phyloP scores from a whole-genome alignment of 106 monocot species.

The Acorus calamus region DNA sequence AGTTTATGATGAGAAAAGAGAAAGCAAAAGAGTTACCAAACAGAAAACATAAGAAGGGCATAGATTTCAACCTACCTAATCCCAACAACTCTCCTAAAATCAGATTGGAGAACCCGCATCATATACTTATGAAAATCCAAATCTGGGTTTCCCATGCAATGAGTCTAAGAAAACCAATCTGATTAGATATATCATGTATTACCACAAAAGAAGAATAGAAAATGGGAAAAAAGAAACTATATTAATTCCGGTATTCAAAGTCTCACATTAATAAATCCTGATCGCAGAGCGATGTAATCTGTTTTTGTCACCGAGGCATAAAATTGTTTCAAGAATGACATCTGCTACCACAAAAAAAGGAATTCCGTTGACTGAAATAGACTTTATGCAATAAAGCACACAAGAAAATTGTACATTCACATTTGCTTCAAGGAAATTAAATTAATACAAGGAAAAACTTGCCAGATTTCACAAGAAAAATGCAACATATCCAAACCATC shows the following conservation, averaged over 20 bases:
- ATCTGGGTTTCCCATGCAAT: constrained; percentile 24
- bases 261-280: constrained; percentile 65
- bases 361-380: not conserved
- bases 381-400: not conserved
- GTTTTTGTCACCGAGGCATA: constrained; percentile 63
- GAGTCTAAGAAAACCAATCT: constrained; percentile 32
- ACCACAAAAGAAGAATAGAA: not conserved
- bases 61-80: constrained; percentile 38
- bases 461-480: too few species aligned
- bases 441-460: too few species aligned
- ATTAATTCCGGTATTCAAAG: not conserved
- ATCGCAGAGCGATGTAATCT: constrained; percentile 60
- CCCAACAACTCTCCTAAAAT: constrained; percentile 78
- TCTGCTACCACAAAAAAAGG: constrained; percentile 22
- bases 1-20: not conserved
- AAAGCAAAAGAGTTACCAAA: too few species aligned
- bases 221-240: too few species aligned
- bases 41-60: too few species aligned
- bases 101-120: constrained; percentile 73
- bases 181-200: not conserved
- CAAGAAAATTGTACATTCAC: too few species aligned
- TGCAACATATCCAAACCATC: too few species aligned
- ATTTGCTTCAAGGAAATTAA: too few species aligned
- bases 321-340: constrained; percentile 85
- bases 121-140: constrained; percentile 87